Conservation (phyloP, 352 stramenopile genomes). For the Pythium aquatile region DNA sequence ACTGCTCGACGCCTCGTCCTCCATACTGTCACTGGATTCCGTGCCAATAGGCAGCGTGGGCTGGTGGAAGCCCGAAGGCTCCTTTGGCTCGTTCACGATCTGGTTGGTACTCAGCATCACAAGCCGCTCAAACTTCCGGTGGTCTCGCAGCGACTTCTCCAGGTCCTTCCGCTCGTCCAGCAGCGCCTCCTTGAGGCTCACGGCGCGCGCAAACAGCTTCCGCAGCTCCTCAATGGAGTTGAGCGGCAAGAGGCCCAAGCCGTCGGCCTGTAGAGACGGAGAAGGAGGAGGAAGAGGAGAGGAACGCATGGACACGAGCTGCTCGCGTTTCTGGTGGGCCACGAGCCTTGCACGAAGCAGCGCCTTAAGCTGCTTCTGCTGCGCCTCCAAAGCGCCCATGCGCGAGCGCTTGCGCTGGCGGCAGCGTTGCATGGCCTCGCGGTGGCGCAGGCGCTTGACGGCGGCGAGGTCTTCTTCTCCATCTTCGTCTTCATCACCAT, state of each 20-base stretch:
- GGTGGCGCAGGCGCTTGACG: conserved; percentile 24
- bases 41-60: background rate
- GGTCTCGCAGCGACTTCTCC: conserved; percentile 16
- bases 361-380: conserved; percentile 19
- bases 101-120: conserved; percentile 18
- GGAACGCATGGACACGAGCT: background rate
- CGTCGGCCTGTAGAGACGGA: background rate
- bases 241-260: background rate
- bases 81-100: conserved; percentile 24
- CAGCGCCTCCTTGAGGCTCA: conserved; percentile 26
- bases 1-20: conserved; percentile 20
- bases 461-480: conserved; percentile 4
- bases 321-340: conserved; percentile 10
- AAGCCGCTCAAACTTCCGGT: conserved; percentile 23
- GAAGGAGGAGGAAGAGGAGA: background rate
- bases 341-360: conserved; percentile 12
- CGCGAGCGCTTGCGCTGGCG: conserved; percentile 27
- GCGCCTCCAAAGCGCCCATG: conserved; percentile 18
- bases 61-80: conserved; percentile 2
- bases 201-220: conserved; percentile 12
- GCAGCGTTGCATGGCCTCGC: conserved; percentile 28
- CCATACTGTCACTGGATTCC: conserved; percentile 16
- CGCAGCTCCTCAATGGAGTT: conserved; percentile 13
- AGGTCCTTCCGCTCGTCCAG: conserved; percentile 22
- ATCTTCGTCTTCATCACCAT: conserved; percentile 12